Percentiles rank a stretch among this genome's conserved stretches.
phyloP scores from a whole-genome alignment of 2,329 filamentous ascomycete species.

The Neofusicoccum laricinum region DNA sequence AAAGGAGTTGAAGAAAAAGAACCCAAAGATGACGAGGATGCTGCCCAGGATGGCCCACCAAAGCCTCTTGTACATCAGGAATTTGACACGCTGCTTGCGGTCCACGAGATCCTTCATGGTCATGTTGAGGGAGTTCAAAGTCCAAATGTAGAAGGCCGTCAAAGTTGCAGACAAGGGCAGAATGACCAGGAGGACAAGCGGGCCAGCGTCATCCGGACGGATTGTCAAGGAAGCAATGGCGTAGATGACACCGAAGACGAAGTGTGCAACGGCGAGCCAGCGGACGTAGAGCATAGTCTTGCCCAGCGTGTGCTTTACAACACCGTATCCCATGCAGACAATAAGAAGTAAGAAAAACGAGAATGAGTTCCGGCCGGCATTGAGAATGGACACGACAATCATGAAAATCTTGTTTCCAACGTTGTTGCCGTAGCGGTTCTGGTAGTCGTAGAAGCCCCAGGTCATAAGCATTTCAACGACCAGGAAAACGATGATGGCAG shows the following conservation, averaged over 20 bases:
- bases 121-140: slow-evolving; percentile 86
- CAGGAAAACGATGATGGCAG: slow-evolving; percentile 89
- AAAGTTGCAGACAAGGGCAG: slow-evolving; percentile 87
- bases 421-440: slow-evolving; percentile 86
- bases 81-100: slow-evolving; percentile 90
- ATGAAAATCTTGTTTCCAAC: slow-evolving; percentile 80
- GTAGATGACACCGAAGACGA: slow-evolving; percentile 92
- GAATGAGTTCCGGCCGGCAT: slow-evolving; percentile 92
- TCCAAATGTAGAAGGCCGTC: slow-evolving; percentile 98
- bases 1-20: slow-evolving; percentile 98
- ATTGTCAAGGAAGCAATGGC: slow-evolving; percentile 85
- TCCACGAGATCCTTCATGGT: slow-evolving; percentile 96
- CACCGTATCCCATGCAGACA: slow-evolving; percentile 98
- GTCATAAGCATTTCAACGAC: slow-evolving; percentile 97
- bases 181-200: slow-evolving; percentile 87
- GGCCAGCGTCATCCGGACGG: slow-evolving; percentile 83
- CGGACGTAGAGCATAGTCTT: slow-evolving; percentile 93
- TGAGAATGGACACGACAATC: slow-evolving; percentile 86
- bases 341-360: slow-evolving; percentile 97
- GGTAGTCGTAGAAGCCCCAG: slow-evolving; percentile 97
- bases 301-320: slow-evolving; percentile 89
- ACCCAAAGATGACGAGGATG: slow-evolving; percentile 93
- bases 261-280: slow-evolving; percentile 86
- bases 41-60: slow-evolving; percentile 96
- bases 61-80: slow-evolving; percentile 93